phyloP scores from a whole-genome alignment of 495 filamentous ascomycete genomes.

The Trichoderma virens region DNA sequence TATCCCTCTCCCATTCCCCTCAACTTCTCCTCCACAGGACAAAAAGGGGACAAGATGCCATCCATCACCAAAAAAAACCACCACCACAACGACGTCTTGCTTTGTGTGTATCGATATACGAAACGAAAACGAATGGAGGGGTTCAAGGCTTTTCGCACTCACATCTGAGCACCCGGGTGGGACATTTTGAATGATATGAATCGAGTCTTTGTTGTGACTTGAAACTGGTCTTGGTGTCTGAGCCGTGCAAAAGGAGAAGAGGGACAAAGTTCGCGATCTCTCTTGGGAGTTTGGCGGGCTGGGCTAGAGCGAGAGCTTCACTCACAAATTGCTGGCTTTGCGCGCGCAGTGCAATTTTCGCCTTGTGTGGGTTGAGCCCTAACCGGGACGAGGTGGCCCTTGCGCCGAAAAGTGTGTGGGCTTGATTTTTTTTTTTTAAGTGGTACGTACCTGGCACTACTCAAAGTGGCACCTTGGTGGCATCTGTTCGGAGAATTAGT shows the following conservation, averaged over 20 bases:
- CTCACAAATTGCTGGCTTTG: not conserved
- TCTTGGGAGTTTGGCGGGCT: not conserved
- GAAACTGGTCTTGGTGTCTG: not conserved
- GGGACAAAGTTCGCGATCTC: conserved; percentile 17
- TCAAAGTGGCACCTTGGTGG: not conserved
- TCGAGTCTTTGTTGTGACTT: conserved; percentile 6
- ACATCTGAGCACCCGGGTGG: conserved; percentile 47
- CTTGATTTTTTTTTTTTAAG: not conserved
- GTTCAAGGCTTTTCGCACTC: conserved; percentile 4
- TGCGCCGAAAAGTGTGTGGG: not conserved
- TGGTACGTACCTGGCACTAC: conserved; percentile 33
- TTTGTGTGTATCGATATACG: conserved; percentile 1
- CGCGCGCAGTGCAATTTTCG: conserved; percentile 8
- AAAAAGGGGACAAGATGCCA: not conserved
- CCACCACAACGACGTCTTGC: not conserved
- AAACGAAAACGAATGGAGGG: not conserved
- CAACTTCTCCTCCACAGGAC: not conserved
- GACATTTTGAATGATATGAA: conserved; percentile 39
- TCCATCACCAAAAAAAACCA: not conserved
- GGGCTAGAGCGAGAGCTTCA: not conserved
- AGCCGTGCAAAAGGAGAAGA: conserved; percentile 5
- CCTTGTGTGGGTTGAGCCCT: conserved; percentile 12
- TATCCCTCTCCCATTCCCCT: not conserved
- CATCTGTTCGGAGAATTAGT: too few relatives aligned
- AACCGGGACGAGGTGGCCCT: not conserved